phyloP scores from a whole-genome alignment of 1,284 basidiomycete species.

The Ceratobasidium sp. region DNA sequence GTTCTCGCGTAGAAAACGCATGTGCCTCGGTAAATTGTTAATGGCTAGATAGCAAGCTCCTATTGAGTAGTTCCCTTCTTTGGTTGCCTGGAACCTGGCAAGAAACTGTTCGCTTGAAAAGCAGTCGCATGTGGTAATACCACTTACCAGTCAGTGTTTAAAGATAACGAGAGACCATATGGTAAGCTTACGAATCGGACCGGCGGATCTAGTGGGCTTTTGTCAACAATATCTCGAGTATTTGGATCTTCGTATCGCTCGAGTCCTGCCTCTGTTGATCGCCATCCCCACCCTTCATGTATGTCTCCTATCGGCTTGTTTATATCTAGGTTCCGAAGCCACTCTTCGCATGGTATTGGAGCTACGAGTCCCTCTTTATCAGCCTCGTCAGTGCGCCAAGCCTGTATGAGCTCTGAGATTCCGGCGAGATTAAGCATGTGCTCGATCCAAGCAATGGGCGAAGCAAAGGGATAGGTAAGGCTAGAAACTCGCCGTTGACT shows the following conservation, averaged over 20 bases:
- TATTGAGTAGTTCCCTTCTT: constrained; percentile 13
- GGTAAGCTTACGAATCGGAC: constrained; percentile 18
- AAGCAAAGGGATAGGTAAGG: constrained; percentile 22
- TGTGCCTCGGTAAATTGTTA: constrained; percentile 29
- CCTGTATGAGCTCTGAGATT: constrained; percentile 21
- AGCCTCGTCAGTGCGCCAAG: neutral
- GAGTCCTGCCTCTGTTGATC: neutral
- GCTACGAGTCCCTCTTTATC: neutral
- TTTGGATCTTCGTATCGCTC: neutral
- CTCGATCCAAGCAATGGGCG: constrained; percentile 8
- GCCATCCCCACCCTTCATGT: constrained; percentile 12
- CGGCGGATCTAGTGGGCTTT: neutral
- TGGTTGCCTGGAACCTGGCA: constrained; percentile 28
- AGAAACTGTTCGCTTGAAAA: neutral
- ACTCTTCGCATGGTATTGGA: neutral
- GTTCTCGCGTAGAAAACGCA: constrained; percentile 25
- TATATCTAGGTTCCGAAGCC: neutral
- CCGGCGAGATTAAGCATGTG: neutral
- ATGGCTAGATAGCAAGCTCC: constrained; percentile 22
- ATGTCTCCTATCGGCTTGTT: constrained; percentile 16
- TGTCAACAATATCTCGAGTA: neutral
- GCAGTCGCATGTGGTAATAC: neutral
- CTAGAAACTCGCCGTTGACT: neutral
- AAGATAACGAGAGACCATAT: constrained; percentile 6
- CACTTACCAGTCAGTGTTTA: constrained; percentile 31